phyloP scores from a whole-genome alignment of 139 green algal species.

The Chlamydomonas sphaeroides region DNA sequence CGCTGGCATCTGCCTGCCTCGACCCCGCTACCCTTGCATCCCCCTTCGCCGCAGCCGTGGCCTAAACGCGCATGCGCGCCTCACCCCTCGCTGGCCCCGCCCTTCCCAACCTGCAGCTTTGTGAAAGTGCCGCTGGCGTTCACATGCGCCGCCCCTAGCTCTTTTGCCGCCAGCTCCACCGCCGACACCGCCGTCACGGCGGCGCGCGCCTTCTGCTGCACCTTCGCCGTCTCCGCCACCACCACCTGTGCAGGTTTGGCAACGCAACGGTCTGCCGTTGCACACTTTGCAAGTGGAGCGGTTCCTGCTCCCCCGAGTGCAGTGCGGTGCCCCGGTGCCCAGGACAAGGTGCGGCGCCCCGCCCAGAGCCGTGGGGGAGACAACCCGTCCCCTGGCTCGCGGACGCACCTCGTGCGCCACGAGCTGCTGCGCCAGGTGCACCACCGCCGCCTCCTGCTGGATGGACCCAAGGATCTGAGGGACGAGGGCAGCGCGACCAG shows the following conservation, averaged over 20 bases:
- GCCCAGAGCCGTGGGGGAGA: no score
- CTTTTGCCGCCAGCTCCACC: constrained; percentile 32
- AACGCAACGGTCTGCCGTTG: no score
- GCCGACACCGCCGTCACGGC: constrained; percentile 52
- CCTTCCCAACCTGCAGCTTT: no score
- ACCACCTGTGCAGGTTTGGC: constrained; percentile 1
- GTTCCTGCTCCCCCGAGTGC: no score
- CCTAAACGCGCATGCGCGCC: no score
- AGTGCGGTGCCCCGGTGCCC: no score
- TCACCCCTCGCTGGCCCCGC: no score
- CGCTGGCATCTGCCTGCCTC: no score
- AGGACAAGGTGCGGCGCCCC: no score
- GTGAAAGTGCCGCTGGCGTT: constrained; percentile 20
- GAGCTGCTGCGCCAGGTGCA: constrained; percentile 82
- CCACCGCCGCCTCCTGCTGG: constrained; percentile 79
- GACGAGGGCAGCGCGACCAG: not conserved
- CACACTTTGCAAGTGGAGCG: no score
- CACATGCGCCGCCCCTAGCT: constrained; percentile 16
- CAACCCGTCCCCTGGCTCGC: not conserved
- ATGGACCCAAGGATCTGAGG: constrained; percentile 66
- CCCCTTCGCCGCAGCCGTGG: no score
- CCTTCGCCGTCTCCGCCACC: constrained; percentile 51
- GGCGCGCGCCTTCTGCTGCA: constrained; percentile 58
- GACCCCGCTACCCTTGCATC: no score
- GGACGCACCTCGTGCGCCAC: constrained; percentile 60